Evolutionary conservation across 306 rosid genomes (phyloP).

Genomic region (Dalbergia oliveri): DNA sequence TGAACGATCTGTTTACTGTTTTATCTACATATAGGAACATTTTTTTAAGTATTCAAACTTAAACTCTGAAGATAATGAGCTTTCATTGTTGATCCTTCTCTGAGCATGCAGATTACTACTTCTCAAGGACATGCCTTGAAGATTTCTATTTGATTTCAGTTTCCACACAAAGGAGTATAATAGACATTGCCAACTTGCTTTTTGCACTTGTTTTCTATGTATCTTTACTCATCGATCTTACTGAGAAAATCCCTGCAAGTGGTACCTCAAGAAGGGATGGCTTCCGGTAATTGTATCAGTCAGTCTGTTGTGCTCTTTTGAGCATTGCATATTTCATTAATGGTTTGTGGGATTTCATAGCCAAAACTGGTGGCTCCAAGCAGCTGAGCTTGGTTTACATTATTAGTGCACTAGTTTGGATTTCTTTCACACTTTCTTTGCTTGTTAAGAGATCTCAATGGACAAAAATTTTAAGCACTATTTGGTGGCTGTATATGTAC

Average conservation of each 20-base stretch:
- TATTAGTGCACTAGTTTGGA: slow-evolving; percentile 59
- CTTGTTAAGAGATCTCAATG: slow-evolving; percentile 50
- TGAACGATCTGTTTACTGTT: too few species aligned
- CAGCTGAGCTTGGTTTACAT: slow-evolving; percentile 42
- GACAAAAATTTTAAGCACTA: slow-evolving; percentile 46
- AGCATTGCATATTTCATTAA: slow-evolving; percentile 48
- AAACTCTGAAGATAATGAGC: background rate
- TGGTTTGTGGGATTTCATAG: slow-evolving; percentile 49
- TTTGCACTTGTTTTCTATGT: slow-evolving; percentile 43
- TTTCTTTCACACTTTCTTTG: slow-evolving; percentile 57
- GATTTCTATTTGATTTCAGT: slow-evolving; percentile 46
- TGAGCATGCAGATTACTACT: slow-evolving; percentile 32
- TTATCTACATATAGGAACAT: too few species aligned
- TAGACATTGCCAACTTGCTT: slow-evolving; percentile 43
- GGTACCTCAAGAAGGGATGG: slow-evolving; percentile 38
- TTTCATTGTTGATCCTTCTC: background rate
- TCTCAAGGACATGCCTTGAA: slow-evolving; percentile 49
- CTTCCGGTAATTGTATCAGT: slow-evolving; percentile 37
- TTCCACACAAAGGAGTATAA: slow-evolving; percentile 48
- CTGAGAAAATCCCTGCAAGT: slow-evolving; percentile 19
- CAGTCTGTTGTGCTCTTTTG: slow-evolving; percentile 52
- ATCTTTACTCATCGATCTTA: slow-evolving; percentile 31
- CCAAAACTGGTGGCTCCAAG: slow-evolving; percentile 14
- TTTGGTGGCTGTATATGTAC: slow-evolving; percentile 61
- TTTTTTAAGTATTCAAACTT: background rate